Evolutionary conservation across 2,329 filamentous ascomycete species (phyloP).

Genomic region (Fusarium beomiforme): DNA sequence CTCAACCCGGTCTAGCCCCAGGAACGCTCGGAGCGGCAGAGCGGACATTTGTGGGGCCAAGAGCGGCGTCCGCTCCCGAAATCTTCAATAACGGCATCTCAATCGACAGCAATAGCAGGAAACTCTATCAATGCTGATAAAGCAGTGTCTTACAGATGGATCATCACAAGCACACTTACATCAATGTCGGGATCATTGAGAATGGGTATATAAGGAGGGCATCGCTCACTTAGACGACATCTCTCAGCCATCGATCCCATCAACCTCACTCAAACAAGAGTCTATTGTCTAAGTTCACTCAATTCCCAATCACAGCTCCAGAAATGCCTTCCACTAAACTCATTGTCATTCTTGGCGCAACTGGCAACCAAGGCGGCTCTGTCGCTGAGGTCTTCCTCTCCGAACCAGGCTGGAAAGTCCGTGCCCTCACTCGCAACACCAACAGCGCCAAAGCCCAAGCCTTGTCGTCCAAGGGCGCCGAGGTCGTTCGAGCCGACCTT

Average conservation of each 20-base stretch:
- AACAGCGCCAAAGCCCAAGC: slow-evolving; percentile 13
- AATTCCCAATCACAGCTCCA: not conserved
- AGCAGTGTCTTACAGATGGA: not conserved
- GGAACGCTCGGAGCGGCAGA: not conserved
- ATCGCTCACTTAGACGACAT: not conserved
- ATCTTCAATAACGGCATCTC: not conserved
- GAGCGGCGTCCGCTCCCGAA: not conserved
- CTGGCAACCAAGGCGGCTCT: slow-evolving; percentile 34
- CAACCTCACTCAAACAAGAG: not conserved
- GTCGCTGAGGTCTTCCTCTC: slow-evolving; percentile 9
- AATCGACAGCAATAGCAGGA: not conserved
- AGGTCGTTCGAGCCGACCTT: slow-evolving; percentile 12
- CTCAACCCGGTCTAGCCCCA: not conserved
- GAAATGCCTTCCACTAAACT: slow-evolving; percentile 20
- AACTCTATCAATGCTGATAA: not conserved
- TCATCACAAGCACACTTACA: not conserved
- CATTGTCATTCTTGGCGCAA: slow-evolving; percentile 29
- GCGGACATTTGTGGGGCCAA: slow-evolving; percentile 8
- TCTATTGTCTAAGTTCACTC: not conserved
- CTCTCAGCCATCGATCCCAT: not conserved
- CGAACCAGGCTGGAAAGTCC: slow-evolving; percentile 19
- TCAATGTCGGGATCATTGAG: no score
- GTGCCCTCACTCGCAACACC: slow-evolving; percentile 25
- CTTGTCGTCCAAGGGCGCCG: slow-evolving; percentile 3
- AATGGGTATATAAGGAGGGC: not conserved